Evolutionary conservation across 495 filamentous ascomycete species (phyloP).

Genomic region (Penicillium subrubescens): DNA sequence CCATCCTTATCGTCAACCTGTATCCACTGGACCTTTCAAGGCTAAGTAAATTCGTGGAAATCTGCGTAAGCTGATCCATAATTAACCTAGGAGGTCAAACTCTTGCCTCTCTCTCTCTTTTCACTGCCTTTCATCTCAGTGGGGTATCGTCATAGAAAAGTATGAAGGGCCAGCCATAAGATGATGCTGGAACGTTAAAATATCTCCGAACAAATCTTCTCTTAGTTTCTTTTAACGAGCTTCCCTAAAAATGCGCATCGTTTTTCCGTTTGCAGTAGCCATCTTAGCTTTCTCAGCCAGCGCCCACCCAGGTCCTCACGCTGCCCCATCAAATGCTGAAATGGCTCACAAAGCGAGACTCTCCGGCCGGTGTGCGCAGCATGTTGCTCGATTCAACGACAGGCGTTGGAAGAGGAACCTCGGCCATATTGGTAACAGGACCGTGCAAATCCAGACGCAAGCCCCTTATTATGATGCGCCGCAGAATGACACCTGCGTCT

Average conservation of each 20-base stretch:
- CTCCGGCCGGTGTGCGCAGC: not conserved
- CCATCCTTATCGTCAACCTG: too few relatives aligned
- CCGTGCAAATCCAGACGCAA: conserved; percentile 7
- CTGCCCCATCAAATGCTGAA: not conserved
- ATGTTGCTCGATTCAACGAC: conserved; percentile 2
- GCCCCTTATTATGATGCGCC: conserved; percentile 25
- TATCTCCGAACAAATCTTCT: too few relatives aligned
- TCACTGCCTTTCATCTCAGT: too few relatives aligned
- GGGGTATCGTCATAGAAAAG: too few relatives aligned
- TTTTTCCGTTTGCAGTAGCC: not conserved
- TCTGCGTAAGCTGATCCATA: too few relatives aligned
- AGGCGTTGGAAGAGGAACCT: not conserved
- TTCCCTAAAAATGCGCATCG: not conserved
- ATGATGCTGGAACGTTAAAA: too few relatives aligned
- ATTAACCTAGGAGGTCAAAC: too few relatives aligned
- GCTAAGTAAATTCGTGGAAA: too few relatives aligned
- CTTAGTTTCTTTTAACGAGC: too few relatives aligned
- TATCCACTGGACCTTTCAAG: too few relatives aligned
- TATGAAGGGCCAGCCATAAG: too few relatives aligned
- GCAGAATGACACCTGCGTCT: conserved; percentile 49
- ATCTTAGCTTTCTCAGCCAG: not conserved
- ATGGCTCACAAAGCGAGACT: not conserved
- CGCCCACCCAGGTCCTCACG: conserved; percentile 4
- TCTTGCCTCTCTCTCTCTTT: too few relatives aligned
- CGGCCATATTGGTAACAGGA: not conserved